phyloP scores from a whole-genome alignment of 768 basidiomycete genomes.

The Paxillus rubicundulus region DNA sequence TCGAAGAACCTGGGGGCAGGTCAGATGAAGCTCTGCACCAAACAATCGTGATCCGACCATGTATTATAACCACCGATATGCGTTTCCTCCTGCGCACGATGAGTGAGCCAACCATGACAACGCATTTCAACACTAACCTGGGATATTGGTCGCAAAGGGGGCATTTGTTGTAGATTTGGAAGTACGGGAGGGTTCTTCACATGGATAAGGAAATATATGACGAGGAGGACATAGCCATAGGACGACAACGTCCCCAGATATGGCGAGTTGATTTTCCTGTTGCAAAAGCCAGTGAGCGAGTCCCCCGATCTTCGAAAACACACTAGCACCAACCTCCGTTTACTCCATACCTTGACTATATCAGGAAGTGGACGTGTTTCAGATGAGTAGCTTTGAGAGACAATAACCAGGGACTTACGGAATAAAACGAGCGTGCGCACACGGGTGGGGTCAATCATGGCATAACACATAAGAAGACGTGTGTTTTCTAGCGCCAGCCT shows the following conservation, averaged over 20 bases:
- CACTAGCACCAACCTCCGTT: constrained; percentile 60
- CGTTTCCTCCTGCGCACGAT: constrained; percentile 61
- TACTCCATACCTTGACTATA: constrained; percentile 98
- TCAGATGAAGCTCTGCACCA: constrained; percentile 10
- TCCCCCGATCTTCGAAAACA: background rate
- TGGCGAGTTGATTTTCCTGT: constrained; percentile 96
- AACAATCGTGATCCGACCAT: constrained; percentile 47
- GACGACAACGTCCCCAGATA: constrained; percentile 96
- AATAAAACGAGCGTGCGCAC: constrained; percentile 94
- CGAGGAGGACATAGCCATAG: constrained; percentile 96
- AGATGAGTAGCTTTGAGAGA: constrained; percentile 10
- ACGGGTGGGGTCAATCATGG: constrained; percentile 92
- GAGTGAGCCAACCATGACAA: constrained; percentile 11
- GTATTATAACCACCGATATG: constrained; percentile 79
- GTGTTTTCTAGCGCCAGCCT: constrained; percentile 97
- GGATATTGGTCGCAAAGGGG: constrained; percentile 83
- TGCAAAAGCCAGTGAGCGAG: background rate
- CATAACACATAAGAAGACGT: constrained; percentile 92
- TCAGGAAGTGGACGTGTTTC: background rate
- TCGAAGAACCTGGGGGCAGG: constrained; percentile 79
- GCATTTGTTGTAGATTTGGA: constrained; percentile 94
- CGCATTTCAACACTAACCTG: constrained; percentile 44
- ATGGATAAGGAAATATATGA: constrained; percentile 96
- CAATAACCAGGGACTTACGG: constrained; percentile 59
- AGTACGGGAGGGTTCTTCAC: constrained; percentile 97